Percentiles rank a stretch among this genome's conserved stretches.
Evolutionary conservation across 2,329 filamentous ascomycete species (phyloP).

Genomic region (Dothidotthia symphoricarpi): DNA sequence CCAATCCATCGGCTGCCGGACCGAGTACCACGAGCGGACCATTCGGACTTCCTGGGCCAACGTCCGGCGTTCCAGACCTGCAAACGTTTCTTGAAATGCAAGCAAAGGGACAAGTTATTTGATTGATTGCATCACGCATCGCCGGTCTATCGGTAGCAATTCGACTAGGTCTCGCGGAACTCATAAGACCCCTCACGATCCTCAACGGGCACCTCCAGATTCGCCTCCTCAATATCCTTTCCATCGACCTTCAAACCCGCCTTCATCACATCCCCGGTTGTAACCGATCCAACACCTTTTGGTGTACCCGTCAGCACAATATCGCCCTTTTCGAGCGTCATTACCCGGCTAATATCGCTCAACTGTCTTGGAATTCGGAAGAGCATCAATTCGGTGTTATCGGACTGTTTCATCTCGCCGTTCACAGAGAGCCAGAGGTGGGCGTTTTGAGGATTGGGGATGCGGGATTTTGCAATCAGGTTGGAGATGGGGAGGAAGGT

Average conservation of each 20-base stretch:
- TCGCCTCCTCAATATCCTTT: constrained; percentile 79
- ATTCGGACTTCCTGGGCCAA: neutral
- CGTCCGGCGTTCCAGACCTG: too few species aligned
- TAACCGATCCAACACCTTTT: constrained; percentile 86
- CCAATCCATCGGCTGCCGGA: neutral
- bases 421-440: constrained; percentile 87
- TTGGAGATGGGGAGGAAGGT: constrained; percentile 89
- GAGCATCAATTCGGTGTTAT: constrained; percentile 91
- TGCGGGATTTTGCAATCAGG: constrained; percentile 73
- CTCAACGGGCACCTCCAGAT: constrained; percentile 78
- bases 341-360: constrained; percentile 89
- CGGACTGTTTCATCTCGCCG: constrained; percentile 71
- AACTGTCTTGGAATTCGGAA: constrained; percentile 85
- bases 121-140: neutral
- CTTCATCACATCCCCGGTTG: constrained; percentile 81
- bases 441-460: constrained; percentile 83
- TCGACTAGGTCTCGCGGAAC: constrained; percentile 56
- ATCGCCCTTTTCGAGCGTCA: constrained; percentile 90
- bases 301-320: constrained; percentile 95
- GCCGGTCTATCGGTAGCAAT: neutral
- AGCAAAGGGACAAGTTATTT: neutral
- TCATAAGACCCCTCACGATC: constrained; percentile 75
- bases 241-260: constrained; percentile 78
- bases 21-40: neutral
- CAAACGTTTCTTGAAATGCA: neutral